Conservation (phyloP, 345 rosid genomes). For the Cardiospermum halicacabum region DNA sequence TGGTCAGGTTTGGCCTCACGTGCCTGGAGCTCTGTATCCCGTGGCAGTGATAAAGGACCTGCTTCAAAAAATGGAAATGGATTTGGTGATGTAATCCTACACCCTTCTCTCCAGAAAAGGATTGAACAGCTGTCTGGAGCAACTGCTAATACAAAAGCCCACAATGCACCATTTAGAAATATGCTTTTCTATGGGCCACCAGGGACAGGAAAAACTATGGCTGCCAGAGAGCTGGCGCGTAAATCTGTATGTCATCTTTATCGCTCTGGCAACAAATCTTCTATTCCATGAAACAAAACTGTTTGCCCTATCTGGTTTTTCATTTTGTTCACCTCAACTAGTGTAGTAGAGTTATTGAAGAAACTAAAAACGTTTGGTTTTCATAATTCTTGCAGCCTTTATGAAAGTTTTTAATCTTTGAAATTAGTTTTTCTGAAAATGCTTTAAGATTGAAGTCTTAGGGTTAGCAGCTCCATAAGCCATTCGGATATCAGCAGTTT, state of each 20-base stretch:
- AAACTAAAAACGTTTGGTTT: too few species aligned
- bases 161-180: slow-evolving; percentile 91
- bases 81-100: slow-evolving; percentile 92
- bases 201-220: slow-evolving; percentile 99
- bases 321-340: background rate
- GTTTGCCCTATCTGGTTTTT: background rate
- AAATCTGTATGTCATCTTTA: slow-evolving; percentile 69
- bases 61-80: slow-evolving; percentile 56
- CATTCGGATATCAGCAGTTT: too few species aligned
- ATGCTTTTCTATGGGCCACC: slow-evolving; percentile 99
- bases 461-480: too few species aligned
- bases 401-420: too few species aligned
- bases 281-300: background rate
- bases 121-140: slow-evolving; percentile 78
- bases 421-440: too few species aligned
- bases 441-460: too few species aligned
- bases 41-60: slow-evolving; percentile 36
- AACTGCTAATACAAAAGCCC: slow-evolving; percentile 95
- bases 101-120: slow-evolving; percentile 84
- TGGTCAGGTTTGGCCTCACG: slow-evolving; percentile 78
- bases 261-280: background rate
- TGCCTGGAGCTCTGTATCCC: slow-evolving; percentile 36
- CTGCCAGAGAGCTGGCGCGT: slow-evolving; percentile 85
- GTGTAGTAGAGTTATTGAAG: too few species aligned
- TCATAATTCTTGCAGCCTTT: too few species aligned